Evolutionary conservation across 2,329 filamentous ascomycete genomes (phyloP), one percentile per base, ranked within the genome.

Genomic region (Colletotrichum lupini): DNA sequence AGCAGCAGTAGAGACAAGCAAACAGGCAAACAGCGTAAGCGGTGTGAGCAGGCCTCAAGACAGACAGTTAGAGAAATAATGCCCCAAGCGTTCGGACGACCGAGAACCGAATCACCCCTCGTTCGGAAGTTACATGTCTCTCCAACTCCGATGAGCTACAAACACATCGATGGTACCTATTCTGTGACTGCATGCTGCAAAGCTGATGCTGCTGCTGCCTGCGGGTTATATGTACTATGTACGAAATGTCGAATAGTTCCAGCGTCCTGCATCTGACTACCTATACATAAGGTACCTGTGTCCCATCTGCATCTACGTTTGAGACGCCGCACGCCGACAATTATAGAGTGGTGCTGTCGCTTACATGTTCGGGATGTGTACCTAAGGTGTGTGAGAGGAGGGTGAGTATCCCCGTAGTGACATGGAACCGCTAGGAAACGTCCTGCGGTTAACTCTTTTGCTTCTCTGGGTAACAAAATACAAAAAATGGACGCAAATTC

Each of bases 21-120:
- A 5, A 37, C 12, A 35, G 56, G 32, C 30, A 14, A 59, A 28
- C 7, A 8, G 53, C 4, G 12, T 11, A 26, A 24, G 37, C 22
- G 16, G 37, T 16, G 26, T n/a, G 5, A 28, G 37, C 11, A 37
- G 19, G 19, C 11, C 55, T 30, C 30, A 9, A 28, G 56, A 35
- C n/a, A 37, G 56, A 35, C 42, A 37, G 64, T 0, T 5, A 32
- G 35, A 30, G 30, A 30, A 57, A 9, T 6, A 16, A 65, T 58
- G 67, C 53, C 32, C 70, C 60, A 57, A 52, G 71, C 67, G 67
- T 71, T 73, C 71, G 67, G 71, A 70, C 56, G 67, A 60, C 71
- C 61, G 71, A 66, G 60, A 37, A 46, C 28, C 19, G 16, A 35
- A 35, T 11, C 49, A 2, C 32, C 37, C 37, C 14, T 35, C 14